Percentiles rank a stretch among this genome's conserved stretches.
Evolutionary conservation across 352 stramenopile species (phyloP).

Genomic region (Globisporangium cederbergense): DNA sequence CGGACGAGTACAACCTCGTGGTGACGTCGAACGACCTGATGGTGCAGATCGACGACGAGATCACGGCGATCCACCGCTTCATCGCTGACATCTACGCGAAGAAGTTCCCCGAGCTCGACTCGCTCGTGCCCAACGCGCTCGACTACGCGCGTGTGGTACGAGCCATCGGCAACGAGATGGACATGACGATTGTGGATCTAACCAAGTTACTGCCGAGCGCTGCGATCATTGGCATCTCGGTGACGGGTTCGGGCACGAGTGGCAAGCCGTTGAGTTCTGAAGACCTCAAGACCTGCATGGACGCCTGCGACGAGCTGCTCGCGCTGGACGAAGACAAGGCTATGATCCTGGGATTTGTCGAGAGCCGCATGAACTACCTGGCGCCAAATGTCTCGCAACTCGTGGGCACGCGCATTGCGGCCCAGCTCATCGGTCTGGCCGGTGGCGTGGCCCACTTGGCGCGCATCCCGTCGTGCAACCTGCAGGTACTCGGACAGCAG

Average conservation of each 20-base stretch:
- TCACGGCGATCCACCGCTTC: conserved; percentile 88
- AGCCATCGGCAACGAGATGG: conserved; percentile 91
- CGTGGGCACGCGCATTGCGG: conserved; percentile 93
- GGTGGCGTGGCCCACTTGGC: conserved; percentile 93
- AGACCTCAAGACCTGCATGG: conserved; percentile 74
- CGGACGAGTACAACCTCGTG: conserved; percentile 75
- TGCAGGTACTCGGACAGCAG: conserved; percentile 95
- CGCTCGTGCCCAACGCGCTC: conserved; percentile 88
- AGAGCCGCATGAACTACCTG: conserved; percentile 90
- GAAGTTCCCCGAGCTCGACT: conserved; percentile 95
- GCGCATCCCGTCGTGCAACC: conserved; percentile 96
- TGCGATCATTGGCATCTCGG: conserved; percentile 93
- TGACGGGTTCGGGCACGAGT: conserved; percentile 90
- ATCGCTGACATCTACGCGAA: conserved; percentile 89
- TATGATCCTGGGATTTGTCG: conserved; percentile 90
- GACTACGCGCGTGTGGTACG: conserved; percentile 94
- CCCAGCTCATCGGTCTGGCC: conserved; percentile 92
- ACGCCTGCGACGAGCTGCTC: conserved; percentile 85
- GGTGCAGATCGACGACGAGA: conserved; percentile 93
- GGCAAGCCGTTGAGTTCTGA: conserved; percentile 71
- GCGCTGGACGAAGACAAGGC: conserved; percentile 83
- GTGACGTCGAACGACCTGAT: conserved; percentile 92
- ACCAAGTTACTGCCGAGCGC: conserved; percentile 89
- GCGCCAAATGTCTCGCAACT: conserved; percentile 93
- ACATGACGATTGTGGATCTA: conserved; percentile 90